Evolutionary conservation across 2,329 filamentous ascomycete species (phyloP).

Genomic region (Aureobasidium uvarum): DNA sequence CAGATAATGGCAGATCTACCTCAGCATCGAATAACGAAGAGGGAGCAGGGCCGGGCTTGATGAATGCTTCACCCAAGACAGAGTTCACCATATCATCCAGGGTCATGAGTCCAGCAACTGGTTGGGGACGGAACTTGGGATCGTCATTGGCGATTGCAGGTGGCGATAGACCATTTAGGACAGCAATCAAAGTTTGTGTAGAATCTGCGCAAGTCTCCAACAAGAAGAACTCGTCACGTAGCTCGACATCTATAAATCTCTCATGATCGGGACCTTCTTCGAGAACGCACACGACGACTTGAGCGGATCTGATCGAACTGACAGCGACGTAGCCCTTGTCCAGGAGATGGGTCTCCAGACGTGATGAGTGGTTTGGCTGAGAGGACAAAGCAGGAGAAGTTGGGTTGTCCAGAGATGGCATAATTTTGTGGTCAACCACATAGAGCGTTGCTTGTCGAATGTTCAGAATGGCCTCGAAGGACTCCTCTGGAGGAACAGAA

Average conservation of each 20-base stretch:
- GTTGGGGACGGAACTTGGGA: conserved; percentile 80
- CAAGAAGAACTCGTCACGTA: conserved; percentile 82
- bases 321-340: conserved; percentile 78
- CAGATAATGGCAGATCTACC: conserved; percentile 28
- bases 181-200: conserved; percentile 81
- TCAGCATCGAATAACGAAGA: conserved; percentile 47
- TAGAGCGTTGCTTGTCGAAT: conserved; percentile 80
- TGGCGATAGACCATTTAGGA: conserved; percentile 76
- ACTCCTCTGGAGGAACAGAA: conserved; percentile 62
- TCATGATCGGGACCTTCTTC: conserved; percentile 57
- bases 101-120: conserved; percentile 58
- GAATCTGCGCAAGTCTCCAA: conserved; percentile 96
- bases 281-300: conserved; percentile 61
- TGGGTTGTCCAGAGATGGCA: neutral
- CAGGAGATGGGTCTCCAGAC: conserved; percentile 49
- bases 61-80: conserved; percentile 82
- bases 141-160: conserved; percentile 79
- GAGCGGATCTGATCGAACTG: conserved; percentile 81
- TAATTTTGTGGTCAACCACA: conserved; percentile 68
- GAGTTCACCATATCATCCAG: conserved; percentile 85
- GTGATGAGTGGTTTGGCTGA: conserved; percentile 31
- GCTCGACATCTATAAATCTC: conserved; percentile 72
- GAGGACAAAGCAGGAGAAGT: neutral
- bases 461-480: conserved; percentile 63
- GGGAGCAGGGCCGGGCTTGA: conserved; percentile 60